Evolutionary conservation across 345 rosid genomes (phyloP).

Genomic region (Crucihimalaya himalaica): DNA sequence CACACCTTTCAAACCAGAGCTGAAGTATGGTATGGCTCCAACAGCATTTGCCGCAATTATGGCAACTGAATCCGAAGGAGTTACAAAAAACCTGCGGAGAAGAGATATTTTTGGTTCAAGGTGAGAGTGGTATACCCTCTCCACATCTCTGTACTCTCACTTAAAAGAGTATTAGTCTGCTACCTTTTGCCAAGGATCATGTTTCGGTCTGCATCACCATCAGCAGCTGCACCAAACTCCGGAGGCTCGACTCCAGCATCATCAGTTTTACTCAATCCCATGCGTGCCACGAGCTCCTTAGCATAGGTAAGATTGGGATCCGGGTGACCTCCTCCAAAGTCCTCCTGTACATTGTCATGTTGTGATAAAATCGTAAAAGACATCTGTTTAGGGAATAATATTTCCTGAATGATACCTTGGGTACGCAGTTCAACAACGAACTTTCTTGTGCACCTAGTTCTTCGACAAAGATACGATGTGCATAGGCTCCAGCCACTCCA

Average conservation of each 20-base stretch:
- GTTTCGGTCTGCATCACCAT: constrained; percentile 98
- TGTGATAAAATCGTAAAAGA: constrained; percentile 8
- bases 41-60: constrained; percentile 96
- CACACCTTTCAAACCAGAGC: constrained; percentile 90
- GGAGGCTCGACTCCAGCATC: constrained; percentile 65
- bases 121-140: not conserved
- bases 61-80: constrained; percentile 96
- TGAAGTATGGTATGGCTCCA: constrained; percentile 79
- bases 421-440: constrained; percentile 80
- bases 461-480: constrained; percentile 81
- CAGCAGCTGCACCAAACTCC: constrained; percentile 96
- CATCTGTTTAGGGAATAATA: not conserved
- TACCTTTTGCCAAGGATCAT: constrained; percentile 97
- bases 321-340: constrained; percentile 96
- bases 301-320: constrained; percentile 95
- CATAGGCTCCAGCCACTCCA: constrained; percentile 97
- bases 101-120: constrained; percentile 11
- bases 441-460: constrained; percentile 85
- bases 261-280: constrained; percentile 79
- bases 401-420: constrained; percentile 55
- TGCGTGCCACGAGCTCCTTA: constrained; percentile 78
- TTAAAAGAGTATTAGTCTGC: not conserved
- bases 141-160: not conserved
- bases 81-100: constrained; percentile 74
- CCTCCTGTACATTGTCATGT: constrained; percentile 54